These are phyloP conservation scores for Colletotrichum tofieldiae DNA, from an alignment of 2,329 filamentous ascomycete species.

Conservation along the genomic window DNA sequence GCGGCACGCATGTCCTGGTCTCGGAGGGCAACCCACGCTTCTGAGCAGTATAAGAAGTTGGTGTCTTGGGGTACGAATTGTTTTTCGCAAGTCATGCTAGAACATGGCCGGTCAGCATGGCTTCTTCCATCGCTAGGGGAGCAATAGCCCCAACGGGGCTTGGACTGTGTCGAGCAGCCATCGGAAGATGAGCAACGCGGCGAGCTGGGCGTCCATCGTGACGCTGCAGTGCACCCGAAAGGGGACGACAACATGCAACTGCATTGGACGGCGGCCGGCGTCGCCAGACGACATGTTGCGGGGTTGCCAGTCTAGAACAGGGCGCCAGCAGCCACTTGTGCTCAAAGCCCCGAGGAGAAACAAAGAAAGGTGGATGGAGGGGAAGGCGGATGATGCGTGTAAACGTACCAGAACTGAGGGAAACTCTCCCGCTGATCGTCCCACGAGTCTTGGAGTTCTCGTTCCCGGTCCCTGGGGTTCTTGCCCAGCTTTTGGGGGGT, in stretches of 20 bases:
- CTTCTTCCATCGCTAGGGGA: slow-evolving; percentile 51
- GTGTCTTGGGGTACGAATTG: slow-evolving; percentile 74
- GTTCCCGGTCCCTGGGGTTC: slow-evolving; percentile 66
- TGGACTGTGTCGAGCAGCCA: slow-evolving; percentile 36
- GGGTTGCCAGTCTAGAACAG: slow-evolving; percentile 33
- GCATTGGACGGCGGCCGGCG: slow-evolving; percentile 31
- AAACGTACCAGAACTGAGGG: slow-evolving; percentile 75
- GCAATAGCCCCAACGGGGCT: slow-evolving; percentile 44
- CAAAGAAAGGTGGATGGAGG: slow-evolving; percentile 22
- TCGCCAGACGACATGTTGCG: slow-evolving; percentile 29
- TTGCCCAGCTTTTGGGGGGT: slow-evolving; percentile 67
- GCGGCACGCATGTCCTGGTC: neutral
- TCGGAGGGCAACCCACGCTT: slow-evolving; percentile 65
- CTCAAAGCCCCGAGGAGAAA: slow-evolving; percentile 13
- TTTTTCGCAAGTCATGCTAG: slow-evolving; percentile 78
- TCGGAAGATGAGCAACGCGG: slow-evolving; percentile 38
- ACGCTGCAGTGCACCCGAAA: slow-evolving; percentile 50
- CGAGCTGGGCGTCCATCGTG: slow-evolving; percentile 50
- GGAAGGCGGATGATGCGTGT: slow-evolving; percentile 35
- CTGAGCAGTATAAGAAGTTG: slow-evolving; percentile 74
- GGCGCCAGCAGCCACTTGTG: slow-evolving; percentile 28
- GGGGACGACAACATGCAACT: slow-evolving; percentile 41
- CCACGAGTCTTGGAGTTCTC: slow-evolving; percentile 66
- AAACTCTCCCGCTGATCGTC: slow-evolving; percentile 75
- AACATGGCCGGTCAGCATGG: slow-evolving; percentile 49